Conservation (phyloP, 208 protist species). For the Acanthamoeba culbertsoni region DNA sequence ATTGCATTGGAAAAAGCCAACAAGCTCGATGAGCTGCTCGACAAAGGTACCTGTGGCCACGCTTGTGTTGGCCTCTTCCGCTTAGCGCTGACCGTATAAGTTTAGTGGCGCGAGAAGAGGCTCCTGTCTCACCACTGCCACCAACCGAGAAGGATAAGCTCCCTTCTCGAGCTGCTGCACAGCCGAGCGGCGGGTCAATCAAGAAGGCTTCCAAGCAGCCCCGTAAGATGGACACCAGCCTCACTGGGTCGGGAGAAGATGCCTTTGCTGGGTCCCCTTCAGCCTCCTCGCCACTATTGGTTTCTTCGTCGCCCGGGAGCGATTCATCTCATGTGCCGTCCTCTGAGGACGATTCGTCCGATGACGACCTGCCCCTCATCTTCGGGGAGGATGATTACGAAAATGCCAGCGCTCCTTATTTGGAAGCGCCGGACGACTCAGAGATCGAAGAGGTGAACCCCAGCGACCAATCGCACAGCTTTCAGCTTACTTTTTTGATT, state of each 20-base stretch:
- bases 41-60: neutral
- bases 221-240: too few relatives aligned
- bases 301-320: neutral
- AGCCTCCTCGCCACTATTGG: neutral
- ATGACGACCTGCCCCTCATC: neutral
- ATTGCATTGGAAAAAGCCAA: neutral
- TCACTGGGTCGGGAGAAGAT: too few relatives aligned
- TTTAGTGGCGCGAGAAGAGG: neutral
- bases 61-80: neutral
- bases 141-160: neutral
- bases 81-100: neutral
- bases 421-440: neutral
- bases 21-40: conserved; percentile 29
- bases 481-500: neutral
- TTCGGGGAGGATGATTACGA: neutral
- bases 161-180: neutral
- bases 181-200: neutral
- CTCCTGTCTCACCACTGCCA: neutral
- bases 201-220: neutral
- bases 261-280: too few relatives aligned
- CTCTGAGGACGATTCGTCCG: neutral
- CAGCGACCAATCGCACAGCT: neutral
- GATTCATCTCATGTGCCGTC: neutral
- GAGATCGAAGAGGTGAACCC: neutral
- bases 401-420: neutral